Evolutionary conservation across 2,329 filamentous ascomycete species (phyloP), one percentile per base, ranked within the genome.

Genomic region (Colletotrichum spaethianum): DNA sequence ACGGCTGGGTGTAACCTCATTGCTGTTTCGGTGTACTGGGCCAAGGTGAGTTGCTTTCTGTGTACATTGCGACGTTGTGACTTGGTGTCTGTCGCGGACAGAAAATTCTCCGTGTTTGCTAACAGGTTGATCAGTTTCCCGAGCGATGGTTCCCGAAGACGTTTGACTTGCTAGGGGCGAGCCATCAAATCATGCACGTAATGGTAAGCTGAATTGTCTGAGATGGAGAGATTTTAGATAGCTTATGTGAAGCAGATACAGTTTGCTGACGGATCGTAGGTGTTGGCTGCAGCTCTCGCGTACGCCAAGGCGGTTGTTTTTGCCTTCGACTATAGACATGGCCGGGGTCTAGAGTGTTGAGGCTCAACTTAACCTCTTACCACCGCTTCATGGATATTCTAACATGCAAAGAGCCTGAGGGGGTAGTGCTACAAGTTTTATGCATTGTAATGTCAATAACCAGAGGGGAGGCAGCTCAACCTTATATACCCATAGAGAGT

Each of bases 171-270:
- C 78, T 84, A 26, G 86, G 85, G 1, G 80, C 83, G 1, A 86
- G 83, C 67, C 86, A 88, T 75, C 84, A 88, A 76, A 76, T 86
- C 28, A 84, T 88, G 78, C 86, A 88, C 69, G 72, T 86, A 2
- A 79, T 83, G 72, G 85, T 87, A 18, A 18, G 59, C 50, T 36
- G 6, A 20, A 3, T n/a, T n/a, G 4, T 9, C 2, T 2, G 1
- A 11, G 8, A 3, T 12, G 20, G 40, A 6, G 18, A 5, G 23
- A 4, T 12, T 6, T 23, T 3, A 12, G 18, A 23, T 4, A 23
- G 6, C 16, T 31, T 2, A 14, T 8, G 8, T 1, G 33, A 26
- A 11, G 4, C 11, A 28, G n/a, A 52, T 12, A 1, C 23, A 16
- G 2, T 8, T 31, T 57, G 48, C 71, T 71, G 3, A 71, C 7